These are phyloP conservation scores for Coemansia sp. DNA, from an alignment of 371 early-diverging fungal species.

Conservation along the genomic window DNA sequence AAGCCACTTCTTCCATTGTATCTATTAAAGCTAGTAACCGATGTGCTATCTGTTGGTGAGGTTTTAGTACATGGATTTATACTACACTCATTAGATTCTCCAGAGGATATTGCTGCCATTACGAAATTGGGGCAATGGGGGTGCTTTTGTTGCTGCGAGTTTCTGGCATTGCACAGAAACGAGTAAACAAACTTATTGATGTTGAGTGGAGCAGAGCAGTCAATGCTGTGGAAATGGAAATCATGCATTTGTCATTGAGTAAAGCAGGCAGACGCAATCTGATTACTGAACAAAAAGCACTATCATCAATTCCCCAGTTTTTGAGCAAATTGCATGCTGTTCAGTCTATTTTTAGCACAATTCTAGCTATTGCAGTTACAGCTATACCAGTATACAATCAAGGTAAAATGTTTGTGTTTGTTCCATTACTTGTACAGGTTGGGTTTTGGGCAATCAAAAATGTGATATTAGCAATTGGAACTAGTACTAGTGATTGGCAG, in stretches of 20 bases:
- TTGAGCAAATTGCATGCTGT: too few species aligned
- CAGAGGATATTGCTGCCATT: background rate
- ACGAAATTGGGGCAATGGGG: background rate
- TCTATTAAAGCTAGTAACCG: background rate
- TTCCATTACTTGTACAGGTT: background rate
- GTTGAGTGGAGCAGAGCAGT: too few species aligned
- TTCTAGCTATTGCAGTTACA: background rate
- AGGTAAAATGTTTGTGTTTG: background rate
- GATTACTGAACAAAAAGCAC: too few species aligned
- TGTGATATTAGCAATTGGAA: background rate
- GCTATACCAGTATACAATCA: too few species aligned
- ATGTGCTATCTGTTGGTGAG: background rate
- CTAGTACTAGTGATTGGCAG: background rate
- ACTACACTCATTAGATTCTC: background rate
- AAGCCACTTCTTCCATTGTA: background rate
- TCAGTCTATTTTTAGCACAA: background rate
- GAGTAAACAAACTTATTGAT: too few species aligned
- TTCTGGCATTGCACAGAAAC: background rate
- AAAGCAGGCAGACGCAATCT: too few species aligned
- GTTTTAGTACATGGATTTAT: background rate
- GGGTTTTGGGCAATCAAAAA: background rate
- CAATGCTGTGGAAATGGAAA: too few species aligned
- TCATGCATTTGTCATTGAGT: too few species aligned
- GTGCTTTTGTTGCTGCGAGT: background rate
- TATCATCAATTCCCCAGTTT: too few species aligned